Evolutionary conservation across 2,329 filamentous ascomycete genomes (phyloP).

Genomic region (Exophiala aquamarina): DNA sequence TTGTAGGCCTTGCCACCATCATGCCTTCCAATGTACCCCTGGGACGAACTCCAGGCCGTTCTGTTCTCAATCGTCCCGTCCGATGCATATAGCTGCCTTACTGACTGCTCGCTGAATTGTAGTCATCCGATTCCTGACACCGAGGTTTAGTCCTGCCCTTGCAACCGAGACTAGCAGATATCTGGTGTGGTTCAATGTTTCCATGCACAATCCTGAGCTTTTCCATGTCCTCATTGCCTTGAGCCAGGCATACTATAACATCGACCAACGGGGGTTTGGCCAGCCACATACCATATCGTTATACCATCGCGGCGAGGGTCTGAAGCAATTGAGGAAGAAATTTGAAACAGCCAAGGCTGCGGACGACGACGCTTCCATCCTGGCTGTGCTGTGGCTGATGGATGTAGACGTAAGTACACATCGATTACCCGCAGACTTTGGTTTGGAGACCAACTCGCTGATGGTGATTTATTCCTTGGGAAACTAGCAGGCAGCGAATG

Average conservation of each 20-base stretch:
- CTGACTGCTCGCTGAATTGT: neutral
- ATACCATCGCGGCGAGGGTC: conserved; percentile 18
- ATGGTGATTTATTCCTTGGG: too few relatives aligned
- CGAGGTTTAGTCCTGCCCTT: conserved; percentile 17
- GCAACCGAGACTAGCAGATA: conserved; percentile 18
- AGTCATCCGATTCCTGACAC: conserved; percentile 19
- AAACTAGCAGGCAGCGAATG: conserved; percentile 11
- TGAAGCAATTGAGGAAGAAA: conserved; percentile 19
- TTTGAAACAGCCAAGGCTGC: conserved; percentile 9
- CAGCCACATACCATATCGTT: conserved; percentile 11
- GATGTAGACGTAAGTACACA: conserved; percentile 15
- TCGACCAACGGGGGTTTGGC: conserved; percentile 18
- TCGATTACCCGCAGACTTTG: too few relatives aligned
- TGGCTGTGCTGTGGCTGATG: conserved; percentile 22
- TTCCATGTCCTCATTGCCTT: conserved; percentile 19
- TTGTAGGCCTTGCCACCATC: conserved; percentile 9
- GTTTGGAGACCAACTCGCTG: too few relatives aligned
- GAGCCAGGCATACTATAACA: conserved; percentile 21
- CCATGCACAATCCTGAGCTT: conserved; percentile 16
- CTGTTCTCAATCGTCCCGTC: too few relatives aligned
- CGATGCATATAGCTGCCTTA: neutral
- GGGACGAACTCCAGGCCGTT: neutral
- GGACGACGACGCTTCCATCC: conserved; percentile 20
- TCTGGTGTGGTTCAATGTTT: conserved; percentile 21
- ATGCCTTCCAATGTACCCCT: neutral